Percentiles rank a stretch among this genome's conserved stretches.
phyloP scores from a whole-genome alignment of 2,329 filamentous ascomycete species.

The Ceratocystis diversiconidia region DNA sequence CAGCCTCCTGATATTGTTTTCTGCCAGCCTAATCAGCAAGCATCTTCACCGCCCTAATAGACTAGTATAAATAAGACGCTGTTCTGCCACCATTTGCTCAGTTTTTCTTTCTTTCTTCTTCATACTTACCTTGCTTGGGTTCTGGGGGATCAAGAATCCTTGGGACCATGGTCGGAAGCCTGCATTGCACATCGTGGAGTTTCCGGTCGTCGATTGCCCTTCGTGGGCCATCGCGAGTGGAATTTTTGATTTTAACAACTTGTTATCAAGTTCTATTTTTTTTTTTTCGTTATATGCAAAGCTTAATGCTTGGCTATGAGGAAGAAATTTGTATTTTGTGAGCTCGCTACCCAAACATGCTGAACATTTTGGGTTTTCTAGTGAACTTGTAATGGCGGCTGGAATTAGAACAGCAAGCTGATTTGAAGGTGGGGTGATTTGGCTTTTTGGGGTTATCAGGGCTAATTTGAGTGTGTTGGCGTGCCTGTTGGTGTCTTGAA shows the following conservation, averaged over 20 bases:
- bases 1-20: background rate
- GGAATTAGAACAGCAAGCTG: too few relatives aligned
- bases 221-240: constrained; percentile 19
- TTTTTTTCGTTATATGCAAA: constrained; percentile 16
- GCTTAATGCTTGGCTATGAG: constrained; percentile 15
- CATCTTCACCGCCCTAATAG: background rate
- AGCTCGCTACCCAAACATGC: too few relatives aligned
- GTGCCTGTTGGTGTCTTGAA: background rate
- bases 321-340: constrained; percentile 8
- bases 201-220: constrained; percentile 19
- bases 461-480: too few relatives aligned
- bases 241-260: constrained; percentile 17
- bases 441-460: too few relatives aligned
- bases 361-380: too few relatives aligned
- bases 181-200: constrained; percentile 19
- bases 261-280: background rate
- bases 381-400: background rate
- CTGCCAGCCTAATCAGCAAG: constrained; percentile 5
- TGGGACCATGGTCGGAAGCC: constrained; percentile 18
- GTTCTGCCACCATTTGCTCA: constrained; percentile 9
- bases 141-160: constrained; percentile 18
- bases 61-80: constrained; percentile 10
- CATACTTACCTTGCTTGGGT: constrained; percentile 19
- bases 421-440: background rate
- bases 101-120: constrained; percentile 15